phyloP scores from a whole-genome alignment of 306 rosid species.

The Hippophae tibetana region DNA sequence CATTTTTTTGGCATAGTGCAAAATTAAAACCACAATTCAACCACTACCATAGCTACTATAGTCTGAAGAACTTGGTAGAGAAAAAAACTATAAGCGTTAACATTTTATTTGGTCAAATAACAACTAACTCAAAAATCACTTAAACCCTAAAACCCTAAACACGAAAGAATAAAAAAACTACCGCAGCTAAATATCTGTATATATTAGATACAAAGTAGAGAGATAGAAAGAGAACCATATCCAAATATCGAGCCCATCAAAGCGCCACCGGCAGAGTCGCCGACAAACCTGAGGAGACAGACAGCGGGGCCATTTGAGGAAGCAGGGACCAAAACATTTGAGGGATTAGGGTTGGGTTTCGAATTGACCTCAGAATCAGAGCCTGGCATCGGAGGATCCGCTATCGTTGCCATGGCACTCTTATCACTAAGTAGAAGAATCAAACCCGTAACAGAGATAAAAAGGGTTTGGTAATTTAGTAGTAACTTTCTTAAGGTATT shows the following conservation, averaged over 20 bases:
- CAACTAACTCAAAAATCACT: too few species aligned
- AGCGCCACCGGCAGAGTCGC: conserved; percentile 77
- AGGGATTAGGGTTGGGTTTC: conserved; percentile 28
- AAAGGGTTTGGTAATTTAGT: too few species aligned
- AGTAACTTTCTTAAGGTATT: too few species aligned
- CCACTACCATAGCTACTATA: too few species aligned
- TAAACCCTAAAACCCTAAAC: too few species aligned
- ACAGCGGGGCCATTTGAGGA: conserved; percentile 40
- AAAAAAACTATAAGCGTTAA: too few species aligned
- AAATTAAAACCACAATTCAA: too few species aligned
- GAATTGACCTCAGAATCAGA: conserved; percentile 30
- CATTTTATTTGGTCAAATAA: too few species aligned
- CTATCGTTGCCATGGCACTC: conserved; percentile 32
- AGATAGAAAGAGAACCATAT: conserved; percentile 43
- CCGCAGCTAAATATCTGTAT: neutral
- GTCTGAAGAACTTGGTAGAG: too few species aligned
- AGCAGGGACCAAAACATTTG: conserved; percentile 39
- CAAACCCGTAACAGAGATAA: too few species aligned
- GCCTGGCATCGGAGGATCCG: conserved; percentile 39
- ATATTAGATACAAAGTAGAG: neutral
- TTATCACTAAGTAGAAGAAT: neutral
- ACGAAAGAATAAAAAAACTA: neutral
- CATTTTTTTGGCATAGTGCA: too few species aligned
- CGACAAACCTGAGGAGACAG: conserved; percentile 63
- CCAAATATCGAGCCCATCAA: conserved; percentile 96